These are phyloP conservation scores for Colletotrichum aenigma DNA, from an alignment of 2,329 filamentous ascomycete genomes.

Conservation along the genomic window DNA sequence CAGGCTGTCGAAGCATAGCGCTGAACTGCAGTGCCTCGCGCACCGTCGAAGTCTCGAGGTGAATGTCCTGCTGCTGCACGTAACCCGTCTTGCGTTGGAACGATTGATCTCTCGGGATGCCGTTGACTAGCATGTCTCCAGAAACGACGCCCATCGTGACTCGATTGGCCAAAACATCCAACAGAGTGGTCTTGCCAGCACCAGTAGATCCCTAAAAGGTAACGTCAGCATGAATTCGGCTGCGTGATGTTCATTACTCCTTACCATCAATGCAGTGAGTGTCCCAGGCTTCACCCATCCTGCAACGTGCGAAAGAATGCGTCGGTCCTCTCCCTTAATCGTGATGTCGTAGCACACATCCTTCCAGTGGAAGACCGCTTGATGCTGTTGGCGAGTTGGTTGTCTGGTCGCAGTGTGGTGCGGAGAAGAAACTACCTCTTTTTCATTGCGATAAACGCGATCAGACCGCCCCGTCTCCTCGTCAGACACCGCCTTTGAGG, in stretches of 20 bases:
- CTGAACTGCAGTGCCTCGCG: slow-evolving; percentile 71
- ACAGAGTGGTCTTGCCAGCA: slow-evolving; percentile 67
- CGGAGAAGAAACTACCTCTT: slow-evolving; percentile 22
- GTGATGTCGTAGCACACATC: slow-evolving; percentile 66
- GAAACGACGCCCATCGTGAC: slow-evolving; percentile 71
- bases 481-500: slow-evolving; percentile 32
- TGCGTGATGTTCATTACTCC: slow-evolving; percentile 41
- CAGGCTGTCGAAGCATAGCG: slow-evolving; percentile 70
- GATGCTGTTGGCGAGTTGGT: slow-evolving; percentile 41
- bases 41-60: slow-evolving; percentile 39
- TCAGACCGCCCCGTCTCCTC: not conserved
- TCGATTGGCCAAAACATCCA: slow-evolving; percentile 66
- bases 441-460: slow-evolving; percentile 37
- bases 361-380: slow-evolving; percentile 72
- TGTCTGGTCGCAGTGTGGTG: not conserved
- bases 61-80: slow-evolving; percentile 66
- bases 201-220: slow-evolving; percentile 61
- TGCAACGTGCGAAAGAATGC: slow-evolving; percentile 73
- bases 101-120: slow-evolving; percentile 63
- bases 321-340: slow-evolving; percentile 68
- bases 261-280: slow-evolving; percentile 72
- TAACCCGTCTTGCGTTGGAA: slow-evolving; percentile 73
- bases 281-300: slow-evolving; percentile 81
- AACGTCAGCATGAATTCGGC: not conserved
- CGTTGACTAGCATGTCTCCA: slow-evolving; percentile 74